Conservation (phyloP, 495 filamentous ascomycete genomes). For the Durotheca rogersii region DNA sequence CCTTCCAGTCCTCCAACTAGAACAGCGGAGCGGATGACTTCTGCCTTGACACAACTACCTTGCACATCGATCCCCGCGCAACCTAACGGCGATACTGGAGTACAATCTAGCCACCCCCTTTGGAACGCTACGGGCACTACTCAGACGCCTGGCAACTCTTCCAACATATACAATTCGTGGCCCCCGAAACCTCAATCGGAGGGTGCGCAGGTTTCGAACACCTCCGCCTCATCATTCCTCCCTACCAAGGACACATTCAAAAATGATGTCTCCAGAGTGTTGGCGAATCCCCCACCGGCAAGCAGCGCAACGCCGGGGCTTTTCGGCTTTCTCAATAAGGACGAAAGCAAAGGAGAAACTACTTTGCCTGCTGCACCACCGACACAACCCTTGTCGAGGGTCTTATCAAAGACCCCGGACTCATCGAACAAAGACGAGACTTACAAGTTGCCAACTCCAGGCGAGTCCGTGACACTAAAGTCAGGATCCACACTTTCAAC, state of each 20-base stretch:
- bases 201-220: background rate
- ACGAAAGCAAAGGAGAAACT: slow-evolving; percentile 2
- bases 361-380: background rate
- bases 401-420: background rate
- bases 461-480: background rate
- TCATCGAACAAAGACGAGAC: slow-evolving; percentile 6
- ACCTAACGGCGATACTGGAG: background rate
- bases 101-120: background rate
- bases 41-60: slow-evolving; percentile 1
- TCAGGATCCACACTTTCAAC: background rate
- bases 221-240: background rate
- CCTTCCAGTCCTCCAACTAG: background rate
- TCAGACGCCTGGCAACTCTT: background rate
- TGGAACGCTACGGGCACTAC: background rate
- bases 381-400: background rate
- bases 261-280: background rate
- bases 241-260: slow-evolving; percentile 10
- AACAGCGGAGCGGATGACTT: background rate
- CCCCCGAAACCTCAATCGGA: background rate
- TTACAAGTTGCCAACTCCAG: background rate
- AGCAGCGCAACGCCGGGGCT: background rate
- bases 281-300: background rate
- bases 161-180: background rate
- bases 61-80: background rate
- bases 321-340: slow-evolving; percentile 3